These are phyloP conservation scores for Codiaeum variegatum DNA, from an alignment of 441 rosid species.

Conservation along the genomic window DNA sequence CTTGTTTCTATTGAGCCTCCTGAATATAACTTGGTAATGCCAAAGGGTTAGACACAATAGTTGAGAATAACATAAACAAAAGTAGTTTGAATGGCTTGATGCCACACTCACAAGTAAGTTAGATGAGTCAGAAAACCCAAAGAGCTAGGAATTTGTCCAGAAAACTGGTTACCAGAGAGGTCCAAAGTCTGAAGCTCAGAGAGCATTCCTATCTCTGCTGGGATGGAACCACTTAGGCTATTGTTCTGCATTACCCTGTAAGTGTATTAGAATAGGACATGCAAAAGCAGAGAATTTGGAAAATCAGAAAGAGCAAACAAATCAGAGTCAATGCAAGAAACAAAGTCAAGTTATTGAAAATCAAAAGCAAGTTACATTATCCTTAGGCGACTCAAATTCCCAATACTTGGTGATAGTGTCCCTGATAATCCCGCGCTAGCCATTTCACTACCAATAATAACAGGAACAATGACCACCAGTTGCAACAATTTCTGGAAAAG, in stretches of 20 bases:
- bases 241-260: constrained; percentile 70
- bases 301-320: neutral
- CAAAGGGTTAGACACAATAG: constrained; percentile 23
- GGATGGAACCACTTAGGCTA: constrained; percentile 56
- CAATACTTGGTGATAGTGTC: constrained; percentile 59
- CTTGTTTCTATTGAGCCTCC: constrained; percentile 73
- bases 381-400: constrained; percentile 65
- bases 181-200: constrained; percentile 75
- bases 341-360: too few species aligned
- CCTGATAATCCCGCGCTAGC: constrained; percentile 70
- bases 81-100: constrained; percentile 12
- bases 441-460: constrained; percentile 57
- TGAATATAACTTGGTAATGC: constrained; percentile 38
- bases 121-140: constrained; percentile 64
- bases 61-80: constrained; percentile 6
- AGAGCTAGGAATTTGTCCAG: constrained; percentile 72
- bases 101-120: constrained; percentile 80
- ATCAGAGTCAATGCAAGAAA: neutral
- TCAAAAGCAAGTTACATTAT: constrained; percentile 60
- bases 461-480: neutral
- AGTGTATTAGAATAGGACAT: neutral
- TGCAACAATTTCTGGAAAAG: constrained; percentile 2
- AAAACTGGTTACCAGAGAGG: constrained; percentile 72
- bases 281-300: neutral
- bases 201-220: constrained; percentile 67